These are phyloP conservation scores for Nymphaea colorata DNA, from an alignment of 164 flowering plant genomes.

Conservation along the genomic window DNA sequence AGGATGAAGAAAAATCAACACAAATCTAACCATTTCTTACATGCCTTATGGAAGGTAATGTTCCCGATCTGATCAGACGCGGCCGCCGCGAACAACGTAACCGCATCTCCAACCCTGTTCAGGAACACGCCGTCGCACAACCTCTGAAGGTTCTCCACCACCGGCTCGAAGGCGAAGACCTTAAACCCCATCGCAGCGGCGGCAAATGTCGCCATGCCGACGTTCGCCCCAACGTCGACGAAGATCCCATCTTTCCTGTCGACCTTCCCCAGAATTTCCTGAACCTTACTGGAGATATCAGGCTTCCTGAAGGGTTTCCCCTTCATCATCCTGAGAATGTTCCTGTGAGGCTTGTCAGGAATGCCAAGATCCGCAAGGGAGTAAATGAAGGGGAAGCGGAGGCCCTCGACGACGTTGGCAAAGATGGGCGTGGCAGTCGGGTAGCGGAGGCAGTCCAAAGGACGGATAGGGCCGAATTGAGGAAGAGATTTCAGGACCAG, in stretches of 20 bases:
- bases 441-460: slow-evolving; percentile 58
- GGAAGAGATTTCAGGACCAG: slow-evolving; percentile 12
- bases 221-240: slow-evolving; percentile 95
- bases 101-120: slow-evolving; percentile 53
- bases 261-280: slow-evolving; percentile 46
- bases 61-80: slow-evolving; percentile 80
- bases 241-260: slow-evolving; percentile 36
- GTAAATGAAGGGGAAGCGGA: slow-evolving; percentile 62
- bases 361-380: slow-evolving; percentile 85
- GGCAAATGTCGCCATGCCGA: slow-evolving; percentile 93
- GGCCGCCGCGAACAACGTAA: slow-evolving; percentile 79
- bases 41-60: slow-evolving; percentile 89
- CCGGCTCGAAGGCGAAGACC: slow-evolving; percentile 91
- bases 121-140: slow-evolving; percentile 90
- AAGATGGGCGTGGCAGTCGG: slow-evolving; percentile 80
- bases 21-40: not conserved
- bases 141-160: slow-evolving; percentile 93
- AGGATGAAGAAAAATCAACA: no score
- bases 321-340: slow-evolving; percentile 61
- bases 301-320: slow-evolving; percentile 78
- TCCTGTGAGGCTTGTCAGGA: slow-evolving; percentile 89
- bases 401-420: slow-evolving; percentile 81
- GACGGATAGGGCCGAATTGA: slow-evolving; percentile 22
- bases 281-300: slow-evolving; percentile 57
- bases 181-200: slow-evolving; percentile 92